Percentiles rank a stretch among this genome's conserved stretches.
phyloP scores from a whole-genome alignment of 768 basidiomycete genomes.

The Podaxis rugospora region DNA sequence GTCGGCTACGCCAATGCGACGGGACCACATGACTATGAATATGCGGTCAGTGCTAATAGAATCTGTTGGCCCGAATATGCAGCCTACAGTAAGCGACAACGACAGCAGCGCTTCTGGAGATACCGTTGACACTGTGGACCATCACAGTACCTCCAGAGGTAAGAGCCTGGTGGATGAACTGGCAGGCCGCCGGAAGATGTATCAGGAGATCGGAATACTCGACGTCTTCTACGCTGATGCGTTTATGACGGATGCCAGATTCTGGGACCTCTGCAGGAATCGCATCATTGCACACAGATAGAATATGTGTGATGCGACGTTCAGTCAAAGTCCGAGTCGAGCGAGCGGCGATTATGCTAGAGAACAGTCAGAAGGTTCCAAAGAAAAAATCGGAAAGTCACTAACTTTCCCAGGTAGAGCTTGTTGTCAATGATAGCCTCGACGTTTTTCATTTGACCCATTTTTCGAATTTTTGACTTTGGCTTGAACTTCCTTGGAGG shows the following conservation, averaged over 20 bases:
- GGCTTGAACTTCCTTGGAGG: slow-evolving; percentile 15
- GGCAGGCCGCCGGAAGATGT: slow-evolving; percentile 59
- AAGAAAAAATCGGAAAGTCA: slow-evolving; percentile 22
- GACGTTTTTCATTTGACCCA: slow-evolving; percentile 61
- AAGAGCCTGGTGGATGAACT: slow-evolving; percentile 62
- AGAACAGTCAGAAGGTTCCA: slow-evolving; percentile 13
- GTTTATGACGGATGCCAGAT: slow-evolving; percentile 66
- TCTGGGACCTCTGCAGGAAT: slow-evolving; percentile 69
- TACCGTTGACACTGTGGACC: slow-evolving; percentile 64
- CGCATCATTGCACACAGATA: slow-evolving; percentile 71
- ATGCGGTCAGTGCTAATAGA: slow-evolving; percentile 10
- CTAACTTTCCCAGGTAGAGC: slow-evolving; percentile 75
- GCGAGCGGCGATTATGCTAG: slow-evolving; percentile 64
- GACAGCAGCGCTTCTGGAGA: slow-evolving; percentile 65
- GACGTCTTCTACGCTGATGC: slow-evolving; percentile 66
- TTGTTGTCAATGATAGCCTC: slow-evolving; percentile 59
- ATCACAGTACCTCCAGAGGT: slow-evolving; percentile 55
- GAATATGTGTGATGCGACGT: slow-evolving; percentile 72
- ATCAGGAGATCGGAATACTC: slow-evolving; percentile 68
- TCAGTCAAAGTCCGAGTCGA: slow-evolving; percentile 70
- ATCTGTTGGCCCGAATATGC: background rate
- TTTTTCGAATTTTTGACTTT: slow-evolving; percentile 23
- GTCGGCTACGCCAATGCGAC: slow-evolving; percentile 48
- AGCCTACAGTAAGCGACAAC: slow-evolving; percentile 72
- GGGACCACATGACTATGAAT: slow-evolving; percentile 60